phyloP scores from a whole-genome alignment of 129 eudicot genomes.

The Chrysanthemum seticuspe region DNA sequence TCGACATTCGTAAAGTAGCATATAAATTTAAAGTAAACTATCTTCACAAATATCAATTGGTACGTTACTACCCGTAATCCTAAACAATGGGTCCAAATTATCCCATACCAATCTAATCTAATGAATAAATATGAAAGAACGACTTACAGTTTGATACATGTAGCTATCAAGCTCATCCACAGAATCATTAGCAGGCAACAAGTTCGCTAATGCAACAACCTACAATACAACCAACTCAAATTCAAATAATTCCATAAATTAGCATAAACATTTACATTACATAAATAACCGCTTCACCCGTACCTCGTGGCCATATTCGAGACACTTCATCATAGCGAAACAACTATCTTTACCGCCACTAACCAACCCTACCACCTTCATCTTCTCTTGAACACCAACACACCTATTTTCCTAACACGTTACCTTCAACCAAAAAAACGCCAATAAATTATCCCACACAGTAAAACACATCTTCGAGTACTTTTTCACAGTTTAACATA shows the following conservation, averaged over 20 bases:
- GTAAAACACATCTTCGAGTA: no score
- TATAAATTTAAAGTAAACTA: no score
- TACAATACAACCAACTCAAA: slow-evolving; percentile 24
- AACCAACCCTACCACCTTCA: slow-evolving; percentile 96
- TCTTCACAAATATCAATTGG: background rate
- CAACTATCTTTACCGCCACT: slow-evolving; percentile 99
- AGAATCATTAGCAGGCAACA: slow-evolving; percentile 84
- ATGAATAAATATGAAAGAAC: background rate
- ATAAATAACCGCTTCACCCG: slow-evolving; percentile 4
- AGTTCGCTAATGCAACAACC: slow-evolving; percentile 96
- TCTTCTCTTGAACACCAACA: slow-evolving; percentile 19
- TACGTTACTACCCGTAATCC: background rate
- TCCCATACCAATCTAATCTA: background rate
- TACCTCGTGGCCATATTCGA: slow-evolving; percentile 85
- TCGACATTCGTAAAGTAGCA: no score
- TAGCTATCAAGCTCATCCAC: slow-evolving; percentile 94
- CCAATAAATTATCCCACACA: no score
- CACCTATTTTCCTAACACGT: no score
- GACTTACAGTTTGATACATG: slow-evolving; percentile 96
- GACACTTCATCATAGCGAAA: slow-evolving; percentile 93
- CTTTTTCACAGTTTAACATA: no score
- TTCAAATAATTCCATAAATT: background rate
- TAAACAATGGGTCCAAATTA: slow-evolving; percentile 9
- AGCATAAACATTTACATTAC: background rate
- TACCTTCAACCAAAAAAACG: no score